Conservation (phyloP, 2,329 filamentous ascomycete genomes). For the Aspergillus sp. region DNA sequence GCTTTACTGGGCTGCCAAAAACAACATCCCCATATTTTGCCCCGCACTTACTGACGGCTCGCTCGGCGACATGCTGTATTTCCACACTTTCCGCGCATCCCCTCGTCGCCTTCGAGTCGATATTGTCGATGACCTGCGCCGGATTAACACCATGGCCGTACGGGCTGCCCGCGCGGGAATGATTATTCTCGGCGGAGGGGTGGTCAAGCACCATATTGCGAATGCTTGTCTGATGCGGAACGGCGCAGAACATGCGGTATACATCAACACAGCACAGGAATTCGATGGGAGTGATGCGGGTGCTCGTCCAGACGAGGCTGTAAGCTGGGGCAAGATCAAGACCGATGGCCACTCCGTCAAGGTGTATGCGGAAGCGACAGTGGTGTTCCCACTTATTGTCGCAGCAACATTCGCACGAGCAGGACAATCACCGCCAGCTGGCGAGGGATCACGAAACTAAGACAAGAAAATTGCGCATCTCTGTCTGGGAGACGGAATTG, state of each 20-base stretch:
- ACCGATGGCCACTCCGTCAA: constrained; percentile 84
- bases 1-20: constrained; percentile 97
- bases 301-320: constrained; percentile 89
- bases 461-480: neutral
- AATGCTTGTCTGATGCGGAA: constrained; percentile 98
- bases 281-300: constrained; percentile 97
- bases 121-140: constrained; percentile 89
- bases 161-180: constrained; percentile 86
- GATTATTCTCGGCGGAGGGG: constrained; percentile 89
- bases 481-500: neutral
- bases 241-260: constrained; percentile 93
- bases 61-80: constrained; percentile 96
- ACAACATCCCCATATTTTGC: constrained; percentile 95
- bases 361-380: constrained; percentile 70
- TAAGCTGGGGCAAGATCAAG: constrained; percentile 99
- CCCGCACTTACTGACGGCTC: constrained; percentile 94
- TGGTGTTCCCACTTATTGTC: constrained; percentile 67
- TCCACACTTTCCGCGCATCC: constrained; percentile 90
- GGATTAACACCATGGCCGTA: constrained; percentile 88
- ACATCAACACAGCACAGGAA: constrained; percentile 96
- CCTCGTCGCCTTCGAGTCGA: constrained; percentile 81
- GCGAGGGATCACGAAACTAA: constrained; percentile 14
- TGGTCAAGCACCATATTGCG: constrained; percentile 98
- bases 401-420: constrained; percentile 63
- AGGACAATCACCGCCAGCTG: constrained; percentile 11